Conservation (phyloP, 2,329 filamentous ascomycete species). For the Chrysosporium keratinophilum region DNA sequence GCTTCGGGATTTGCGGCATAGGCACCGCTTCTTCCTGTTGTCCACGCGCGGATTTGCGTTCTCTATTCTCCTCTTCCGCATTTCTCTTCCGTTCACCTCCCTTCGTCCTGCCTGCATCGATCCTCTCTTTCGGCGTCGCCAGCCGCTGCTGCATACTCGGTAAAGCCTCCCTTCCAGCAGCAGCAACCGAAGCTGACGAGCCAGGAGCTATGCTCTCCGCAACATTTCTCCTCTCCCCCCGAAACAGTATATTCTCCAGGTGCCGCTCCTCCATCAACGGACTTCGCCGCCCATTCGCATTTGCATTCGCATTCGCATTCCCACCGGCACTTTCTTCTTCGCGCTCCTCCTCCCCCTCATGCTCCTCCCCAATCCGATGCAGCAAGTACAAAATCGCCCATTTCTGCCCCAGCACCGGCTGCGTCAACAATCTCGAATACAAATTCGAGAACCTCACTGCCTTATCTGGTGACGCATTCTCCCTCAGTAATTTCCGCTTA, state of each 20-base stretch:
- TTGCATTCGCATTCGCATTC: not conserved
- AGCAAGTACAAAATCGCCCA: slow-evolving; percentile 93
- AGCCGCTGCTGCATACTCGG: not conserved
- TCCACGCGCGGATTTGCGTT: slow-evolving; percentile 12
- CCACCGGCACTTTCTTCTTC: slow-evolving; percentile 29
- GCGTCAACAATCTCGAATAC: slow-evolving; percentile 76
- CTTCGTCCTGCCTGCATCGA: slow-evolving; percentile 2
- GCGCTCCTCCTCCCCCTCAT: slow-evolving; percentile 38
- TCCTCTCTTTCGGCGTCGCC: slow-evolving; percentile 1
- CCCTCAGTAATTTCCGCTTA: slow-evolving; percentile 72
- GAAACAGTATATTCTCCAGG: slow-evolving; percentile 30
- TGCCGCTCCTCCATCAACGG: slow-evolving; percentile 33
- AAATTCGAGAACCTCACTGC: slow-evolving; percentile 81
- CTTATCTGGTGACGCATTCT: slow-evolving; percentile 61
- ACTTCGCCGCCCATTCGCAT: slow-evolving; percentile 21
- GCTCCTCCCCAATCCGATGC: slow-evolving; percentile 64
- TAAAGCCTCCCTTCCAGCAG: slow-evolving; percentile 25
- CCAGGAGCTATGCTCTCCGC: slow-evolving; percentile 27
- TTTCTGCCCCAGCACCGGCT: slow-evolving; percentile 88
- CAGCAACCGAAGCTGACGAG: slow-evolving; percentile 32
- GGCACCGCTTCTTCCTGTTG: slow-evolving; percentile 9
- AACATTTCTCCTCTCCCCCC: slow-evolving; percentile 18
- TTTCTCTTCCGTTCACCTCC: slow-evolving; percentile 18
- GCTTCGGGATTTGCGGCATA: slow-evolving; percentile 15
- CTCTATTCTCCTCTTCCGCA: slow-evolving; percentile 17